phyloP scores from a whole-genome alignment of 768 basidiomycete genomes.

The Lepiota brunneoincarnata region DNA sequence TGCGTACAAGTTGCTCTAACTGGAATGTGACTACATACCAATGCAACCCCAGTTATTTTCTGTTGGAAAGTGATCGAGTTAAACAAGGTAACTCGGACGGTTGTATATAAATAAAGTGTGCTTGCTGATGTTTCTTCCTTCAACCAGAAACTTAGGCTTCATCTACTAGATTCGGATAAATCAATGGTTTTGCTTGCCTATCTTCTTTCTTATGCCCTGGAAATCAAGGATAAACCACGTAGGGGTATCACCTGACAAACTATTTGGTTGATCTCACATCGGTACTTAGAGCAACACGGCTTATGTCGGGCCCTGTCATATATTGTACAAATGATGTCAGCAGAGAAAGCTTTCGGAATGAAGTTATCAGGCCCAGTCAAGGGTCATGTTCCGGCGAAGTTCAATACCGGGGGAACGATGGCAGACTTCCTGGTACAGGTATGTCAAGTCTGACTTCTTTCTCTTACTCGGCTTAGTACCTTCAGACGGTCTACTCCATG shows the following conservation, averaged over 20 bases:
- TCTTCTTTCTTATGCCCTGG: constrained; percentile 77
- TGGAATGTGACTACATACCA: constrained; percentile 4
- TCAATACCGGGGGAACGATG: constrained; percentile 66
- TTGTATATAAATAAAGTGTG: not conserved
- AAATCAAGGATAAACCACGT: constrained; percentile 95
- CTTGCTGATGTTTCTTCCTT: constrained; percentile 6
- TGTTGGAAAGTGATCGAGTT: constrained; percentile 92
- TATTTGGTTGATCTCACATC: constrained; percentile 4
- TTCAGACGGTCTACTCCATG: constrained; percentile 83
- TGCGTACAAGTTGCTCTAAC: constrained; percentile 33
- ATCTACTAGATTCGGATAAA: constrained; percentile 77
- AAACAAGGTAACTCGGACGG: constrained; percentile 65
- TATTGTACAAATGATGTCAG: constrained; percentile 87
- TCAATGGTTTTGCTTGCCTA: constrained; percentile 75
- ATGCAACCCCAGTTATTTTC: constrained; percentile 53
- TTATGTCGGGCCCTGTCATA: constrained; percentile 88
- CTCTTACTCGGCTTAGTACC: constrained; percentile 2
- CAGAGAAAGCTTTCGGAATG: constrained; percentile 75
- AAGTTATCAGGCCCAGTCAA: constrained; percentile 65
- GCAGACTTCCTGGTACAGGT: constrained; percentile 90
- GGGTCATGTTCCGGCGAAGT: constrained; percentile 71
- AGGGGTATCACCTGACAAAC: constrained; percentile 24
- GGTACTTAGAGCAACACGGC: constrained; percentile 76
- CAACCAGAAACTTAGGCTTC: constrained; percentile 83
- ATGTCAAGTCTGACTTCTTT: constrained; percentile 21